Evolutionary conservation across 805 yeast species (phyloP).

Genomic region (Candida awuae): DNA sequence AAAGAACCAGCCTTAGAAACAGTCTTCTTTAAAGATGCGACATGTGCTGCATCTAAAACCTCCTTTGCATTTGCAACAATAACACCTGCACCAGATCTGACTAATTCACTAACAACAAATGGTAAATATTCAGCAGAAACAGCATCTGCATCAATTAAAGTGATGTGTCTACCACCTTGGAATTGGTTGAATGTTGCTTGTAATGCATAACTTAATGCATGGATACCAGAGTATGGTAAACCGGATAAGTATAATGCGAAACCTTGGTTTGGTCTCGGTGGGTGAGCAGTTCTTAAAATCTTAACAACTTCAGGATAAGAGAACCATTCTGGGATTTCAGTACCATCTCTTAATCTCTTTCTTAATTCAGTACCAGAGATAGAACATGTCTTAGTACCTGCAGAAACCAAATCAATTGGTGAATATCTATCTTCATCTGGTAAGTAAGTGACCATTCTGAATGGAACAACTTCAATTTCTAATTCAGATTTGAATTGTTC

Average conservation of each 20-base stretch:
- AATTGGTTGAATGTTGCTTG: conserved; percentile 87
- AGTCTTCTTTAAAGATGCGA: conserved; percentile 34
- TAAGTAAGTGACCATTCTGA: conserved; percentile 92
- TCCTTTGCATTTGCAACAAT: conserved; percentile 48
- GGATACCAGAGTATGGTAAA: conserved; percentile 49
- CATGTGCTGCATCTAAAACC: conserved; percentile 38
- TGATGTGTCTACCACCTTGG: conserved; percentile 74
- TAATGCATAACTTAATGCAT: conserved; percentile 70
- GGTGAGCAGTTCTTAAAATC: conserved; percentile 85
- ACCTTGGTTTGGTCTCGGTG: conserved; percentile 86
- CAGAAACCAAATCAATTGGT: conserved; percentile 86
- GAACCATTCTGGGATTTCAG: conserved; percentile 92
- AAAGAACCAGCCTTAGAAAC: conserved; percentile 45
- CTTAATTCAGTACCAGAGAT: conserved; percentile 89
- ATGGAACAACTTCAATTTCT: conserved; percentile 86
- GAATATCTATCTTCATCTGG: conserved; percentile 94
- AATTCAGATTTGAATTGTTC: conserved; percentile 68
- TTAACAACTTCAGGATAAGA: conserved; percentile 93
- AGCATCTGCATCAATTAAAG: conserved; percentile 37
- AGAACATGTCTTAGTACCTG: conserved; percentile 73
- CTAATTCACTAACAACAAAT: conserved; percentile 64
- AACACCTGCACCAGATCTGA: conserved; percentile 88
- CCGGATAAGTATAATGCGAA: conserved; percentile 68
- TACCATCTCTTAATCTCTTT: conserved; percentile 76
- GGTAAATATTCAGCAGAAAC: conserved; percentile 37